A percentile compares a stretch with the other conserved stretches of the same genome.
Evolutionary conservation across 2,329 filamentous ascomycete species (phyloP).

Genomic region (Acrocalymma vagum): DNA sequence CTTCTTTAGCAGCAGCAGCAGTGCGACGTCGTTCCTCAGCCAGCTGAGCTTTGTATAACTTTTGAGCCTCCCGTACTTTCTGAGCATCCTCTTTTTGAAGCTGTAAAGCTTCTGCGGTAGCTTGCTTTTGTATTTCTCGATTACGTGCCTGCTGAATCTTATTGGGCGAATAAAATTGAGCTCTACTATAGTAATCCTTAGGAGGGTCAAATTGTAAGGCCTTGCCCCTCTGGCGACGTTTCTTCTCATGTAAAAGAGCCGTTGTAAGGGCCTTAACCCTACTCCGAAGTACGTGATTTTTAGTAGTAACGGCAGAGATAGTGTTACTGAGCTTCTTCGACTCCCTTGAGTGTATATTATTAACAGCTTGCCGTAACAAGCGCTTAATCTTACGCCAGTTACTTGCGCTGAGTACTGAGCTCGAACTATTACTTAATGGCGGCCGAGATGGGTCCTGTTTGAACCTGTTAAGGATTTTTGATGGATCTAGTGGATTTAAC

Average conservation of each 20-base stretch:
- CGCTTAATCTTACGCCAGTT: slow-evolving; percentile 15
- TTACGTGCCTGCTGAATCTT: slow-evolving; percentile 8
- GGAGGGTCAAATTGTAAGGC: slow-evolving; percentile 9
- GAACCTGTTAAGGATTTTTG: not conserved
- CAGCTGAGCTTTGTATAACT: too few species aligned
- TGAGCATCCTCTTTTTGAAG: too few species aligned
- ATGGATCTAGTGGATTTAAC: not conserved
- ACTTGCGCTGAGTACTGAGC: slow-evolving; percentile 12
- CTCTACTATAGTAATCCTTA: slow-evolving; percentile 9
- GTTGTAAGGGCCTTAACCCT: slow-evolving; percentile 6
- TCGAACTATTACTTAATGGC: slow-evolving; percentile 2
- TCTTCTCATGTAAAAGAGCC: slow-evolving; percentile 14
- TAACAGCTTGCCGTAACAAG: slow-evolving; percentile 7
- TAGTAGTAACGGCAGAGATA: slow-evolving; percentile 5
- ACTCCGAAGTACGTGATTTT: slow-evolving; percentile 1
- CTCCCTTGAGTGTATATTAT: slow-evolving; percentile 4
- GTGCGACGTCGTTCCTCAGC: too few species aligned
- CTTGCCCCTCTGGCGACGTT: slow-evolving; percentile 9
- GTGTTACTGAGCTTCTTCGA: slow-evolving; percentile 3
- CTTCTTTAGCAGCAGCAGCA: too few species aligned
- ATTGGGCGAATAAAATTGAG: slow-evolving; percentile 11
- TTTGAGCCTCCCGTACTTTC: too few species aligned
- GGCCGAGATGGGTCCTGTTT: slow-evolving; percentile 2
- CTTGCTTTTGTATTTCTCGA: slow-evolving; percentile 9
- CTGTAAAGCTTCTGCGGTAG: too few species aligned